Percentiles rank a stretch among this genome's conserved stretches.
phyloP scores from a whole-genome alignment of 371 early-diverging fungal genomes.

The Mucor saturninus region DNA sequence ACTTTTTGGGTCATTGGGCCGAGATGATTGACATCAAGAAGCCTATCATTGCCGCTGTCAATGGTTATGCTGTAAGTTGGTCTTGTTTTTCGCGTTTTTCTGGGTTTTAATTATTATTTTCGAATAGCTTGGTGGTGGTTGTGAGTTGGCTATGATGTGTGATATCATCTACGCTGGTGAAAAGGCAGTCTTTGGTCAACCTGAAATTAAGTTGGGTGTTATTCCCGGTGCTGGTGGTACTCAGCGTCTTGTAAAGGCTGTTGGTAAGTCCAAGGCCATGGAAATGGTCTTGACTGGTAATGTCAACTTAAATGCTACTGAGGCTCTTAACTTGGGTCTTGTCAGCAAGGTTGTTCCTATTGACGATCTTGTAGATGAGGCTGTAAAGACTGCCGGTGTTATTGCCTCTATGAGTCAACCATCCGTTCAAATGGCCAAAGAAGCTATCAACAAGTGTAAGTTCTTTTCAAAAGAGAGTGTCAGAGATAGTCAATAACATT shows the following conservation, averaged over 20 bases:
- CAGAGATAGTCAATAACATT: neutral
- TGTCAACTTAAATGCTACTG: slow-evolving; percentile 83
- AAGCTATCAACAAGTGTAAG: slow-evolving; percentile 90
- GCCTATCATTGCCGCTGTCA: slow-evolving; percentile 97
- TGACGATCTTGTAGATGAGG: slow-evolving; percentile 87
- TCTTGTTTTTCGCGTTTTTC: slow-evolving; percentile 4
- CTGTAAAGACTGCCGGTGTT: slow-evolving; percentile 85
- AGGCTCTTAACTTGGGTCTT: slow-evolving; percentile 86
- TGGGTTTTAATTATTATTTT: neutral
- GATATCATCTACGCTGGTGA: slow-evolving; percentile 98
- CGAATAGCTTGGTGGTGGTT: slow-evolving; percentile 92
- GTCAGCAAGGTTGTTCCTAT: slow-evolving; percentile 92
- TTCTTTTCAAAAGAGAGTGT: neutral
- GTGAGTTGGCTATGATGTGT: slow-evolving; percentile 99
- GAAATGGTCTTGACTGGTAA: slow-evolving; percentile 92
- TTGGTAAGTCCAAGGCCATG: slow-evolving; percentile 99
- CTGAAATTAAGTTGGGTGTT: slow-evolving; percentile 97
- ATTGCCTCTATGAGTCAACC: slow-evolving; percentile 90
- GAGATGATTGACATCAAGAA: slow-evolving; percentile 89
- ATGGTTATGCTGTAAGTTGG: slow-evolving; percentile 89
- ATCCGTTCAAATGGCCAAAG: slow-evolving; percentile 95
- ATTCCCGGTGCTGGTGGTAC: slow-evolving; percentile 94
- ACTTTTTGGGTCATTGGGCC: slow-evolving; percentile 96
- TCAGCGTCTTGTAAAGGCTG: slow-evolving; percentile 90
- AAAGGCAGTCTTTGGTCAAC: slow-evolving; percentile 96